Conservation (phyloP, 2,329 filamentous ascomycete species). For the Pseudonectria foliicola region DNA sequence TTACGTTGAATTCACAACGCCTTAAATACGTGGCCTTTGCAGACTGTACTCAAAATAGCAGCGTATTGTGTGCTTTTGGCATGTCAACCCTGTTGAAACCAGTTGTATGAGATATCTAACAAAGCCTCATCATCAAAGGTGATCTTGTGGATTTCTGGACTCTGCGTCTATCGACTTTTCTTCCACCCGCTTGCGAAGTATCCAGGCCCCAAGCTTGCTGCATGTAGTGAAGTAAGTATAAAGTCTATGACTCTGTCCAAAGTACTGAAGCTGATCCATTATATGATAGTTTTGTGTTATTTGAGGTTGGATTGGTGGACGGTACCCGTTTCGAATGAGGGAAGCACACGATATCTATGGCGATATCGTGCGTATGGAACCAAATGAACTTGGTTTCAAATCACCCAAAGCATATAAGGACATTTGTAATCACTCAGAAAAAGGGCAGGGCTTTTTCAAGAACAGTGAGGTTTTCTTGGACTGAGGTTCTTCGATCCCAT, state of each 20-base stretch:
- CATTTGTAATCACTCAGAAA: slow-evolving; percentile 9
- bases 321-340: slow-evolving; percentile 1
- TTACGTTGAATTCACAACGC: too few species aligned
- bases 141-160: too few species aligned
- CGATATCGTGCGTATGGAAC: slow-evolving; percentile 11
- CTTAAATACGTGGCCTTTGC: too few species aligned
- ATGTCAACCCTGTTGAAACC: too few species aligned
- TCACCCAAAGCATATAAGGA: slow-evolving; percentile 10
- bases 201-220: slow-evolving; percentile 14
- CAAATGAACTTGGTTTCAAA: slow-evolving; percentile 12
- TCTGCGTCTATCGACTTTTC: slow-evolving; percentile 9
- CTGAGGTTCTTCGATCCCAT: slow-evolving; percentile 3
- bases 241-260: too few species aligned
- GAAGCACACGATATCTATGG: slow-evolving; percentile 10
- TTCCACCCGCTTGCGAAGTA: slow-evolving; percentile 16
- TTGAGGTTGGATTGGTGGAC: slow-evolving; percentile 3
- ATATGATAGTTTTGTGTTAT: too few species aligned
- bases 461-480: too few species aligned
- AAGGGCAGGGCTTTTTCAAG: slow-evolving; percentile 9
- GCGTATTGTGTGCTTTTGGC: too few species aligned
- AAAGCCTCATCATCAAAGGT: too few species aligned
- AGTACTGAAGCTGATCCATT: too few species aligned
- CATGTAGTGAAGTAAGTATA: slow-evolving; percentile 12
- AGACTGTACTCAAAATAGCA: too few species aligned
- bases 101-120: too few species aligned